Percentiles rank a stretch among this genome's conserved stretches.
phyloP scores from a whole-genome alignment of 1,284 basidiomycete species.

The Spongiforma sp. region DNA sequence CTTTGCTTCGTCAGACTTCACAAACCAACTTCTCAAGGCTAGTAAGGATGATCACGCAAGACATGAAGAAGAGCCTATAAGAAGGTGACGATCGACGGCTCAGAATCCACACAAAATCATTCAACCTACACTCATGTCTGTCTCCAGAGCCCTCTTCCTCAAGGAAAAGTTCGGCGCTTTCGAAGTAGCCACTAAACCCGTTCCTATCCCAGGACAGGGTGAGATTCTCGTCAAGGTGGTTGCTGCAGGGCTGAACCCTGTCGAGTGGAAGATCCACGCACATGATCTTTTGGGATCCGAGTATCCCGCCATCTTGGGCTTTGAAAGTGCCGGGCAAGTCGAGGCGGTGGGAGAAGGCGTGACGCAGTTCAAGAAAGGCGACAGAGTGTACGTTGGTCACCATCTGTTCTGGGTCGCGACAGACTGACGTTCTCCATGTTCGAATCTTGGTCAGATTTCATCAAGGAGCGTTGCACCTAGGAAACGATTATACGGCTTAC shows the following conservation, averaged over 20 bases:
- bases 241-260: conserved; percentile 28
- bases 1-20: no score
- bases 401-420: not conserved
- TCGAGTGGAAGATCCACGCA: conserved; percentile 45
- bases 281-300: conserved; percentile 27
- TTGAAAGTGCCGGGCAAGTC: conserved; percentile 53
- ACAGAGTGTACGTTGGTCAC: conserved; percentile 45
- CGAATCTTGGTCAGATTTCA: conserved; percentile 26
- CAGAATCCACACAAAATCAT: not conserved
- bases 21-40: no score
- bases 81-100: no score
- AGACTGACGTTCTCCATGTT: not conserved
- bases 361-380: conserved; percentile 47
- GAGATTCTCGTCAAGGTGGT: conserved; percentile 34
- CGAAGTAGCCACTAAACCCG: conserved; percentile 14
- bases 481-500: conserved; percentile 30
- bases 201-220: conserved; percentile 24
- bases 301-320: conserved; percentile 48
- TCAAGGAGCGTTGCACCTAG: conserved; percentile 24
- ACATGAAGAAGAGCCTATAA: no score
- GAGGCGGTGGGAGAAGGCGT: conserved; percentile 51
- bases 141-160: conserved; percentile 26
- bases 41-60: no score
- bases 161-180: conserved; percentile 30
- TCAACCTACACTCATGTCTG: conserved; percentile 17